Base-by-base conservation (phyloP, 805 yeast species). In the Lipomyces mesembrius region DNA sequence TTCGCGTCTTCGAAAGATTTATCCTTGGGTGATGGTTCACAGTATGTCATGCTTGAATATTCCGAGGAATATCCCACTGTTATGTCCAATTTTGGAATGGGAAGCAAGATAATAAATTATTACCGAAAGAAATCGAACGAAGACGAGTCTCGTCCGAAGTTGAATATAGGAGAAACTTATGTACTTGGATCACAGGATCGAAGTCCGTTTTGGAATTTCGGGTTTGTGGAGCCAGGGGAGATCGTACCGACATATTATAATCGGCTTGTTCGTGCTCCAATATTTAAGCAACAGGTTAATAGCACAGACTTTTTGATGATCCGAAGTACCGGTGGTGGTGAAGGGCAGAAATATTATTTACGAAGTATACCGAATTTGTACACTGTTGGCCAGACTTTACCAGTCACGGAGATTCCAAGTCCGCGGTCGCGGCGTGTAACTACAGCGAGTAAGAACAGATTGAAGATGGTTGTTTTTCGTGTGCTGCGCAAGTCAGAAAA, bases 141-240 rank as follows among this genome's bases (percentile, higher is more conserved):
- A 60, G 99, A 95, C 76, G 84, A 86, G 3, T 83, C 90, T 4
- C 85, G 98, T 67, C 98, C 98, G 0, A 94, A 93, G 74, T 81
- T 92, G 34, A 85, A 91, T 0, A 83, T 92, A 54, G 99, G 99
- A 57, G 99, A 95, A 76, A 95, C 98, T 0, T 95, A 91, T 78
- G 97, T 95, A 2, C 81, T 95, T 49, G 98, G 97, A n/a, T 91
- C 91, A 0, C 97, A 93, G 76, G 99, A 95, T 78, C 84, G 96
- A 73, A 91, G 97, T 7, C 98, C 99, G 12, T 95, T 95, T 76
- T 95, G 99, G 98, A 95, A 93, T 77, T 95, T 92, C 80, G 99
- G 99, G 1, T 91, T 90, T 79, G 98, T 95, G 7, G 97, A 92
- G 57, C 91, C 92, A 2, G 99, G 99, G 2, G 91, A 89, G 73